A percentile compares a stretch with the other conserved stretches of the same genome.
Evolutionary conservation across 495 filamentous ascomycete genomes (phyloP).

Genomic region (Aspergillus biplanus): DNA sequence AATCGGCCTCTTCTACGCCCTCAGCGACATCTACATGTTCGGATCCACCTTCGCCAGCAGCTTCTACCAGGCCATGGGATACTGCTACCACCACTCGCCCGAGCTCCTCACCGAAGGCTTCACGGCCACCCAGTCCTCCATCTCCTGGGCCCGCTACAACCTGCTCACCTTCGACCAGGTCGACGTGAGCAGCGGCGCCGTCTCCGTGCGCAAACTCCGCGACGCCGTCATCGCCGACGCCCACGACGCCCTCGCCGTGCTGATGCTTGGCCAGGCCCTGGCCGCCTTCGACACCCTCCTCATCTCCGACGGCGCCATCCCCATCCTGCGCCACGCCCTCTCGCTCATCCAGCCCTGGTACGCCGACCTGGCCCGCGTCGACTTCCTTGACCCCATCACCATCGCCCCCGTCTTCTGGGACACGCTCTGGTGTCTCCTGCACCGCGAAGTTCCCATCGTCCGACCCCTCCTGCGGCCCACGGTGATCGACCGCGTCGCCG

Average conservation of each 20-base stretch:
- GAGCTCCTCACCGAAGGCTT: conserved; percentile 6
- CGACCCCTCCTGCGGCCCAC: conserved; percentile 27
- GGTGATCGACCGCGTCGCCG: conserved; percentile 38
- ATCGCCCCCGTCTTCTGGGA: conserved; percentile 38
- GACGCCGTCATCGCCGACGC: neutral
- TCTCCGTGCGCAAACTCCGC: conserved; percentile 11
- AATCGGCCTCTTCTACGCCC: neutral
- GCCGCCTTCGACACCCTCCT: conserved; percentile 9
- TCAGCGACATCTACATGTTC: conserved; percentile 12
- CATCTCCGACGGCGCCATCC: conserved; percentile 5
- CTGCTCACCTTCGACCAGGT: conserved; percentile 3
- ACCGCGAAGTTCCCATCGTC: conserved; percentile 40
- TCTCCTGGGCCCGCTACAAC: conserved; percentile 11
- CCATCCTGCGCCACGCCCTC: conserved; percentile 8
- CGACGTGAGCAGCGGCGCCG: conserved; percentile 8
- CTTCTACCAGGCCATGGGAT: conserved; percentile 8
- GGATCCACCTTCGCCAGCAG: conserved; percentile 9
- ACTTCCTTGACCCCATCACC: conserved; percentile 35
- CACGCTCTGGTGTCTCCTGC: conserved; percentile 35
- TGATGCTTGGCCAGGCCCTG: conserved; percentile 14
- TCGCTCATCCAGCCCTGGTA: conserved; percentile 31
- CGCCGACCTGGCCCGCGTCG: conserved; percentile 26
- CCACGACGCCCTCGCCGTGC: conserved; percentile 8
- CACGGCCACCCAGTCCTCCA: conserved; percentile 1
- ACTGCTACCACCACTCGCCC: conserved; percentile 10